These are phyloP conservation scores for Penicillium manginii DNA, from an alignment of 495 filamentous ascomycete species.

Conservation along the genomic window DNA sequence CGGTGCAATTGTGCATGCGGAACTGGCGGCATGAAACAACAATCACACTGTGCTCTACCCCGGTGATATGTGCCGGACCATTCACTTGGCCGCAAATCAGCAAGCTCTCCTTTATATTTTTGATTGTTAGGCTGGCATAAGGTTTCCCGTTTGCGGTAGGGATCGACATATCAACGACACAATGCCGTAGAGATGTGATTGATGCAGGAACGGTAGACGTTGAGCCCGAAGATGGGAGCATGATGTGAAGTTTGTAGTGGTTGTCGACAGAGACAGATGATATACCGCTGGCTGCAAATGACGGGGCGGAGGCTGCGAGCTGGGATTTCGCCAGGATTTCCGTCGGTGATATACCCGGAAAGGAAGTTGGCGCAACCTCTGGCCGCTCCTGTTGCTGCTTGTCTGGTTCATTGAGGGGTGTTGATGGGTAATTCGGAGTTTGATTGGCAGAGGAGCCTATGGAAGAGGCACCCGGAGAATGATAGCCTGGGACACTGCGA, in stretches of 20 bases:
- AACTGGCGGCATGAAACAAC: conserved; percentile 81
- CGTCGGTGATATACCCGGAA: conserved; percentile 26
- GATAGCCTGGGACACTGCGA: conserved; percentile 47
- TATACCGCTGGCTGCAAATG: conserved; percentile 37
- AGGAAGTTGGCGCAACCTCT: conserved; percentile 44
- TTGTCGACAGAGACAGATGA: conserved; percentile 66
- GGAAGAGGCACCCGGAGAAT: conserved; percentile 48
- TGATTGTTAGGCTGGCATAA: conserved; percentile 75
- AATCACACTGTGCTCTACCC: conserved; percentile 70
- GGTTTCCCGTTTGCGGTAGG: conserved; percentile 63
- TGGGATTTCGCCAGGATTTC: conserved; percentile 20
- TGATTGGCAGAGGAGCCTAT: conserved; percentile 52
- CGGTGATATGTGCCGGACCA: conserved; percentile 82
- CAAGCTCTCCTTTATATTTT: conserved; percentile 67
- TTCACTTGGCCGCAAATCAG: conserved; percentile 76
- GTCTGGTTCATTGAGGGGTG: conserved; percentile 53
- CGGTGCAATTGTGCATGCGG: conserved; percentile 82
- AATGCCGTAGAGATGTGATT: conserved; percentile 69
- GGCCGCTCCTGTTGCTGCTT: conserved; percentile 38
- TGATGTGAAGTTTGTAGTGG: conserved; percentile 64
- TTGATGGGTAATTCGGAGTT: conserved; percentile 56
- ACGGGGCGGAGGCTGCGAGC: conserved; percentile 14
- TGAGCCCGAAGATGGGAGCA: conserved; percentile 69
- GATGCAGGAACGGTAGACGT: conserved; percentile 70
- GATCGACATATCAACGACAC: conserved; percentile 78